Conservation (phyloP, 257 asterid genomes). For the Gynochthodes officinalis region DNA sequence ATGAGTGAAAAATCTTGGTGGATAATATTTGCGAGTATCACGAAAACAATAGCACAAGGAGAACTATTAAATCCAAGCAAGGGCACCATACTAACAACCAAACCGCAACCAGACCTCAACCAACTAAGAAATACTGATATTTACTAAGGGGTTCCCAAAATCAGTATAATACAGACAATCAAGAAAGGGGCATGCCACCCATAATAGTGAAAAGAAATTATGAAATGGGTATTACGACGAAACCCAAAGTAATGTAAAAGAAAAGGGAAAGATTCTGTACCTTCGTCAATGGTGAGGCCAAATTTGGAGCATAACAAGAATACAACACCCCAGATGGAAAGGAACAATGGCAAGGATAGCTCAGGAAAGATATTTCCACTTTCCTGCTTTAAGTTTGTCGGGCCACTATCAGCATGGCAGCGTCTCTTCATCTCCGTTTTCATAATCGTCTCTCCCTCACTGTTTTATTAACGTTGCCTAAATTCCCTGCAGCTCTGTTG, state of each 20-base stretch:
- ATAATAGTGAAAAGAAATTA: background rate
- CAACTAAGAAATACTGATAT: background rate
- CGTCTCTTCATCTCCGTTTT: slow-evolving; percentile 18
- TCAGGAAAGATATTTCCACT: slow-evolving; percentile 26
- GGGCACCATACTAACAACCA: background rate
- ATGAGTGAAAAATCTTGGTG: background rate
- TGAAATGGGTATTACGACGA: background rate
- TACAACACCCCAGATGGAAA: slow-evolving; percentile 51
- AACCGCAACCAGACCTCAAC: background rate
- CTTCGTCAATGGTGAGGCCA: slow-evolving; percentile 60
- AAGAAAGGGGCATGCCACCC: too few relatives aligned
- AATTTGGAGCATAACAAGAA: slow-evolving; percentile 51
- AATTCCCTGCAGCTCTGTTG: slow-evolving; percentile 3
- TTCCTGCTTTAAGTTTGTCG: slow-evolving; percentile 20
- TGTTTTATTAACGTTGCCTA: background rate
- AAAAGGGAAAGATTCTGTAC: slow-evolving; percentile 28
- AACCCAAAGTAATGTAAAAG: background rate
- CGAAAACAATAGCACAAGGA: too few relatives aligned
- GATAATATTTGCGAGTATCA: too few relatives aligned
- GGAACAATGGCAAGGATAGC: slow-evolving; percentile 50
- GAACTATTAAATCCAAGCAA: background rate
- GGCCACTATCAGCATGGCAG: slow-evolving; percentile 1
- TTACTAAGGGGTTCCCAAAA: background rate
- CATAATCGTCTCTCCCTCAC: background rate
- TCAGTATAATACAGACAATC: background rate